These are phyloP conservation scores for Oidiodendron maius DNA, from an alignment of 495 filamentous ascomycete genomes.

Conservation along the genomic window DNA sequence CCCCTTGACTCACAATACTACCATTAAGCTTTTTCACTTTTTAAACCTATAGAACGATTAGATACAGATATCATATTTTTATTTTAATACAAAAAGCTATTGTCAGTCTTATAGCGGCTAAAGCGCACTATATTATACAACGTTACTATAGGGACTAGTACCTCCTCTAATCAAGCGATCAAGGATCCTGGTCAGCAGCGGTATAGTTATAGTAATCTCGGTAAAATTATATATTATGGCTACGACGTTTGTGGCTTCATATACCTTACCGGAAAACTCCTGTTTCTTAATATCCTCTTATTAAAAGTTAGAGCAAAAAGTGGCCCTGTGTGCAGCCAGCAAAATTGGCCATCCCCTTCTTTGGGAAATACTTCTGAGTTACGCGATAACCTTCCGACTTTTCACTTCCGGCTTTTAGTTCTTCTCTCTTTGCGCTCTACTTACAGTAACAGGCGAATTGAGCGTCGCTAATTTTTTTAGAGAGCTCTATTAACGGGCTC, in stretches of 20 bases:
- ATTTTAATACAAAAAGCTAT: too few relatives aligned
- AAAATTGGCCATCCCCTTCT: constrained; percentile 7
- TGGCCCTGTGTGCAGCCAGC: constrained; percentile 7
- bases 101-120: too few relatives aligned
- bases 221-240: too few relatives aligned
- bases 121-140: too few relatives aligned
- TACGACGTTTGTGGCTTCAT: constrained; percentile 5
- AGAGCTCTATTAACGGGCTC: too few relatives aligned
- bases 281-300: not conserved
- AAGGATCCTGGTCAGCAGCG: too few relatives aligned
- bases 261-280: not conserved
- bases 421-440: constrained; percentile 11
- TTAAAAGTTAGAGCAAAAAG: constrained; percentile 1
- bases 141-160: too few relatives aligned
- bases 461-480: not conserved
- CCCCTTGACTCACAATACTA: not conserved
- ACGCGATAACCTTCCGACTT: not conserved
- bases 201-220: too few relatives aligned
- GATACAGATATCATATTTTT: too few relatives aligned
- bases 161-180: too few relatives aligned
- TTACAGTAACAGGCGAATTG: too few relatives aligned
- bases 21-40: not conserved
- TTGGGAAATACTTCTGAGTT: constrained; percentile 8
- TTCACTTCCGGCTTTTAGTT: constrained; percentile 11
- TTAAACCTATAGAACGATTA: too few relatives aligned